Percentiles rank a stretch among this genome's conserved stretches.
phyloP scores from a whole-genome alignment of 2,329 filamentous ascomycete species.

The Lasiodiplodia sp. region DNA sequence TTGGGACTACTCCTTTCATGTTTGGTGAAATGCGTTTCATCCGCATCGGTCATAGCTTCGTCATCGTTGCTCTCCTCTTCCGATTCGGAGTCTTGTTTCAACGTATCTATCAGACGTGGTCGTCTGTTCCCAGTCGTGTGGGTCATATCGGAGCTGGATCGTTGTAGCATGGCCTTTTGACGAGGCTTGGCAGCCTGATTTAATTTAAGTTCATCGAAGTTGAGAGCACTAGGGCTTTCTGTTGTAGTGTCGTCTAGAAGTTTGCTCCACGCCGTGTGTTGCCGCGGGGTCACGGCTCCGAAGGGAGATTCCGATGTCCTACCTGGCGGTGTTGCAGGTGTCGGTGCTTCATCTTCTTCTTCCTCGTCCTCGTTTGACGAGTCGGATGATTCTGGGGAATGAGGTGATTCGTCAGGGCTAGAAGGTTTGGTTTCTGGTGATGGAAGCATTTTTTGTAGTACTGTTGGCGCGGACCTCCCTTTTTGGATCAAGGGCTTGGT shows the following conservation, averaged over 20 bases:
- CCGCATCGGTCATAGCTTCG: slow-evolving; percentile 23
- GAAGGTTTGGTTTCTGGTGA: slow-evolving; percentile 32
- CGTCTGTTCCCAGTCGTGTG: neutral
- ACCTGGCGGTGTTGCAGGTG: slow-evolving; percentile 19
- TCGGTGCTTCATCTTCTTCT: slow-evolving; percentile 6
- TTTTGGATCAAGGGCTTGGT: neutral
- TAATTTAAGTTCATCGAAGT: slow-evolving; percentile 41
- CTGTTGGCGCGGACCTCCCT: slow-evolving; percentile 20
- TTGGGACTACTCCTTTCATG: neutral
- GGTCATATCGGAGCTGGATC: slow-evolving; percentile 23
- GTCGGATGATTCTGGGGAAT: slow-evolving; percentile 5
- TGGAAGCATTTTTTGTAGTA: slow-evolving; percentile 43
- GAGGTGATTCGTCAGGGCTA: slow-evolving; percentile 7
- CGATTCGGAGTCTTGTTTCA: slow-evolving; percentile 28
- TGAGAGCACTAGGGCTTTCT: slow-evolving; percentile 41
- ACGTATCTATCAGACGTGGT: slow-evolving; percentile 37
- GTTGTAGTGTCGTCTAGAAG: slow-evolving; percentile 40
- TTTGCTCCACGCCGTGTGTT: slow-evolving; percentile 44
- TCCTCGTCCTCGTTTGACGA: neutral
- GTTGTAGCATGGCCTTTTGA: slow-evolving; percentile 5
- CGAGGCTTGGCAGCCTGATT: slow-evolving; percentile 32
- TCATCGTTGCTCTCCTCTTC: slow-evolving; percentile 31
- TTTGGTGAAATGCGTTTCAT: neutral
- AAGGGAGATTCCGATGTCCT: slow-evolving; percentile 32
- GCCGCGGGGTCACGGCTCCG: slow-evolving; percentile 46